phyloP scores from a whole-genome alignment of 2,329 filamentous ascomycete species.

The Sarocladium oryzae region DNA sequence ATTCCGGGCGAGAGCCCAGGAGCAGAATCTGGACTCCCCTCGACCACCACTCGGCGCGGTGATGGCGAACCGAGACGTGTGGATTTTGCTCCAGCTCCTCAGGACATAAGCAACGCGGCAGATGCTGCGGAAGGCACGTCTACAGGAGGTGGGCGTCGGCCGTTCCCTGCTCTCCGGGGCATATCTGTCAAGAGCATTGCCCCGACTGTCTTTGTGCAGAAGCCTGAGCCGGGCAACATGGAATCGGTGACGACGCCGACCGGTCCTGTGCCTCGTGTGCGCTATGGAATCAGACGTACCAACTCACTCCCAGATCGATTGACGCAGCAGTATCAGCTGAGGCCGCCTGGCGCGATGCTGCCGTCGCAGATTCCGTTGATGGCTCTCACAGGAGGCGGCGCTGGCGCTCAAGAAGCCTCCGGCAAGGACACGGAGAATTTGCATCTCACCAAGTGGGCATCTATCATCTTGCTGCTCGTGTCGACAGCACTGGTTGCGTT shows the following conservation, averaged over 20 bases:
- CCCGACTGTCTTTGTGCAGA: constrained; percentile 61
- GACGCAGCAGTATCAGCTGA: constrained; percentile 34
- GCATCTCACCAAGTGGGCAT: constrained; percentile 47
- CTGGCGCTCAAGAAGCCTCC: constrained; percentile 15
- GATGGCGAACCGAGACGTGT: constrained; percentile 46
- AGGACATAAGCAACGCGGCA: constrained; percentile 22
- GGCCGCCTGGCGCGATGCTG: constrained; percentile 44
- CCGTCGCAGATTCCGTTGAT: constrained; percentile 39
- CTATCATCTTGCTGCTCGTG: constrained; percentile 55
- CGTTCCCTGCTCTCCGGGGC: constrained; percentile 50
- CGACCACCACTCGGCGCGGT: not conserved
- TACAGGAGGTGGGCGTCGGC: constrained; percentile 24
- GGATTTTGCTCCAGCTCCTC: constrained; percentile 42
- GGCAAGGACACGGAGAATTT: constrained; percentile 25
- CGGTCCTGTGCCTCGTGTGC: constrained; percentile 49
- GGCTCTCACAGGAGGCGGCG: constrained; percentile 24
- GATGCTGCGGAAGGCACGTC: constrained; percentile 11
- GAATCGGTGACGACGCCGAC: constrained; percentile 22
- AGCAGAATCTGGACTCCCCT: not conserved
- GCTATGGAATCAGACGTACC: constrained; percentile 63
- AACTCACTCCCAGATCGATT: constrained; percentile 67
- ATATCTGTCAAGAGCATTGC: constrained; percentile 63
- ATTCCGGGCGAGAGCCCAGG: constrained; percentile 5
- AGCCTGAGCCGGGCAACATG: constrained; percentile 21
- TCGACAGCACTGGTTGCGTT: constrained; percentile 60